phyloP scores from a whole-genome alignment of 306 rosid species.

The Cicer chorassanicum region DNA sequence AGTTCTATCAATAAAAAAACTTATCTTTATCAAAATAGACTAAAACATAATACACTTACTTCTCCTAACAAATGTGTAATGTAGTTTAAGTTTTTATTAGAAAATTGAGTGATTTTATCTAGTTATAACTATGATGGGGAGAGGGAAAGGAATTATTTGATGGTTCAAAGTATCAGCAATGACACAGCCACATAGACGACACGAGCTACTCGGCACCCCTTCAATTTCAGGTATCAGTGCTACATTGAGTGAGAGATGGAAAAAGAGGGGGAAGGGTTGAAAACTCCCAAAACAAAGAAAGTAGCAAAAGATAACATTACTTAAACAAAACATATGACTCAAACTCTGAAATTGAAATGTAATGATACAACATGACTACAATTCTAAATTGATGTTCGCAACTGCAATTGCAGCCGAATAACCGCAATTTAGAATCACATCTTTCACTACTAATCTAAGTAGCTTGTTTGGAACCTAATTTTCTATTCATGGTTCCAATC shows the following conservation, averaged over 20 bases:
- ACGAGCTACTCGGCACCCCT: not conserved
- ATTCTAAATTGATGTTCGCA: too few species aligned
- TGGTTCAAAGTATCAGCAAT: not conserved
- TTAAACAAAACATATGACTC: slow-evolving; percentile 33
- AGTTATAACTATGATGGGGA: not conserved
- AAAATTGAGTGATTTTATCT: not conserved
- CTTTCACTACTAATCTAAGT: slow-evolving; percentile 38
- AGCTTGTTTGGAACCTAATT: slow-evolving; percentile 59
- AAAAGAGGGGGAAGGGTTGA: too few species aligned
- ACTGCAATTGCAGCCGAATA: too few species aligned
- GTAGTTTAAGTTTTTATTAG: not conserved
- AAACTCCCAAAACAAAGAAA: not conserved
- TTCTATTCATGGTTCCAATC: slow-evolving; percentile 73
- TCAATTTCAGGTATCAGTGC: not conserved
- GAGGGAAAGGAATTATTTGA: not conserved
- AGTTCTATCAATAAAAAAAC: too few species aligned
- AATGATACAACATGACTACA: not conserved
- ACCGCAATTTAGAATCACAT: too few species aligned
- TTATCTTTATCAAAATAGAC: too few species aligned
- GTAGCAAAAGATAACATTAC: slow-evolving; percentile 10
- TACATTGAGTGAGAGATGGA: not conserved
- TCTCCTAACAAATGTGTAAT: too few species aligned
- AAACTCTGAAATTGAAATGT: slow-evolving; percentile 12
- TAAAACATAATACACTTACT: too few species aligned
- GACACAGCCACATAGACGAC: too few species aligned